Evolutionary conservation across 352 stramenopile species (phyloP), one percentile per base, ranked within the genome.

Genomic region (Pythium monospermum): DNA sequence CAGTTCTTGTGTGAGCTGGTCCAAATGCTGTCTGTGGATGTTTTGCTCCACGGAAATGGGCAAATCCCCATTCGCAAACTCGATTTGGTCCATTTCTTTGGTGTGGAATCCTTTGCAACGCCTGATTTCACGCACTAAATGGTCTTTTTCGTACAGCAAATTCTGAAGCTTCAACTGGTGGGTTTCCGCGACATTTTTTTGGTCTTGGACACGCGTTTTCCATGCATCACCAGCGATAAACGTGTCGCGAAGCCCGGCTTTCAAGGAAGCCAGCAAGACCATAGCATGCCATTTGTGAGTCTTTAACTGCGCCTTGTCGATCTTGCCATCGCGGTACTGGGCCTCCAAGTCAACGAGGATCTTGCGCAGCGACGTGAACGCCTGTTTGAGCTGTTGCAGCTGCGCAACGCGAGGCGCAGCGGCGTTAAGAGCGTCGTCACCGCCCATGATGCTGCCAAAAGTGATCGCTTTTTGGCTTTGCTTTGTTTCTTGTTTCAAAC

Each of bases 121-220:
- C 0, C 66, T 69, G 65, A 91, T 91, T 50, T 89, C 81, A 43
- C 81, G 76, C 51, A 86, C 23, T 30, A 91, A 57, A 53, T 91
- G 77, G 57, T 91, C 77, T 42, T 91, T 91, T 53, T 91, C 81
- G 57, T 91, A 91, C 36, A 91, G 57, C 40, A 91, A 36, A 38
- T 91, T 91, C 66, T 91, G 81, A 18, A 91, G 55, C 58, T 87
- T 73, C 26, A 91, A 58, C 51, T 91, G 81, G 25, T 91, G 78
- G 13, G 73, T 46, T 54, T 91, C 81, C 10, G 84, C 75, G 22
- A 85, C 62, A 52, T 87, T 59, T 57, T 91, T 91, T 42, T 91
- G 64, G 47, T 81, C 73, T 37, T 87, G 76, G 15, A 91, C 78
- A 39, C 73, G 74, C 43, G 57, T 61, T 16, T 83, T 83, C 25